These are phyloP conservation scores for Beta corolliflora DNA, from an alignment of 179 eudicot genomes.

Conservation along the genomic window DNA sequence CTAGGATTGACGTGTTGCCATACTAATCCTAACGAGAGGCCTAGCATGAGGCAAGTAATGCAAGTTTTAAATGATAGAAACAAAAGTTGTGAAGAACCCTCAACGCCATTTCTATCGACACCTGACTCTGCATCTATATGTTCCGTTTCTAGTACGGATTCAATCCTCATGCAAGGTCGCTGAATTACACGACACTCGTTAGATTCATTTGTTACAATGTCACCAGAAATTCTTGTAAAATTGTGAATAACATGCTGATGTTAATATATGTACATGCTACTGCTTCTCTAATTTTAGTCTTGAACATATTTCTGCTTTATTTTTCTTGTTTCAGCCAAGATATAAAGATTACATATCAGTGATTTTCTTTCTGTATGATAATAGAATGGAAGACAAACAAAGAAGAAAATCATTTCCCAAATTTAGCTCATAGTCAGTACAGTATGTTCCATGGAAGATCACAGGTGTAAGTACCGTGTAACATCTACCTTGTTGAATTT, in stretches of 20 bases:
- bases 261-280: background rate
- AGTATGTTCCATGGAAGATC: background rate
- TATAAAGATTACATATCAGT: background rate
- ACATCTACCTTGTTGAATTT: too few relatives aligned
- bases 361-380: background rate
- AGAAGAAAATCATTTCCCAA: too few relatives aligned
- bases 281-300: background rate
- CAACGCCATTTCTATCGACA: background rate
- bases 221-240: background rate
- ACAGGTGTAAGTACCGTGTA: too few relatives aligned
- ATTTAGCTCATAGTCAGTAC: background rate
- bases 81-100: background rate
- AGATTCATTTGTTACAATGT: background rate
- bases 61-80: constrained; percentile 10
- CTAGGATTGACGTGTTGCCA: constrained; percentile 21
- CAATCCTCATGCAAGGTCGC: constrained; percentile 10
- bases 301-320: background rate
- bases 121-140: constrained; percentile 1
- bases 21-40: constrained; percentile 10
- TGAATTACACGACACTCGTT: background rate
- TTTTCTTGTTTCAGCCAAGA: background rate
- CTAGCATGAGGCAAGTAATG: constrained; percentile 25
- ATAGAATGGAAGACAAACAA: background rate
- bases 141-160: constrained; percentile 18
- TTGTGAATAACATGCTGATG: background rate